Conservation (phyloP, 805 yeast species). For the Myxozyma udenii region DNA sequence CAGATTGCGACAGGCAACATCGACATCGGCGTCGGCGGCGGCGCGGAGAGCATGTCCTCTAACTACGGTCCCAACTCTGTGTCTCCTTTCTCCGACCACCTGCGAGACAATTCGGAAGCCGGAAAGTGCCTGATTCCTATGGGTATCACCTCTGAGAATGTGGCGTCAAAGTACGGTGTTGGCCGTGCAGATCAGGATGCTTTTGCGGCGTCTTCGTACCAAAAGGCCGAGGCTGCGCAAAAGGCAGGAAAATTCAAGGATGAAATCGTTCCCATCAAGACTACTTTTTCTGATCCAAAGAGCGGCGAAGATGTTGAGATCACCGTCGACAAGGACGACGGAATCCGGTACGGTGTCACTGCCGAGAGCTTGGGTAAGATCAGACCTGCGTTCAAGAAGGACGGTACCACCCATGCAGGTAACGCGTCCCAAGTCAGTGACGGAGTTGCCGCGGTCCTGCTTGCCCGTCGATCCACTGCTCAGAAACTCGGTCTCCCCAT, state of each 20-base stretch:
- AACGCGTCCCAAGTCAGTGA: conserved; percentile 95
- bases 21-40: conserved; percentile 84
- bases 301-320: conserved; percentile 57
- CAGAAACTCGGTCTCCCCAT: conserved; percentile 67
- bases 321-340: conserved; percentile 70
- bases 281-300: conserved; percentile 54
- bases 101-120: conserved; percentile 40
- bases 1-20: conserved; percentile 86
- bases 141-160: conserved; percentile 95
- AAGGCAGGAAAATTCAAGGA: conserved; percentile 71
- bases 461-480: conserved; percentile 84
- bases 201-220: conserved; percentile 83
- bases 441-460: conserved; percentile 88
- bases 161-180: conserved; percentile 64
- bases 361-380: conserved; percentile 69
- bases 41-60: conserved; percentile 90
- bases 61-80: conserved; percentile 34
- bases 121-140: conserved; percentile 81
- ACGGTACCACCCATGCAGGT: conserved; percentile 91
- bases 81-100: conserved; percentile 55
- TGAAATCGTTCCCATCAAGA: conserved; percentile 79
- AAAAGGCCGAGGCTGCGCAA: conserved; percentile 77
- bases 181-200: conserved; percentile 74
- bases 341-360: conserved; percentile 85
- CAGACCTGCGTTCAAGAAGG: conserved; percentile 80